These are phyloP conservation scores for Picea abies DNA, from an alignment of 83 land plant genomes.

Conservation along the genomic window DNA sequence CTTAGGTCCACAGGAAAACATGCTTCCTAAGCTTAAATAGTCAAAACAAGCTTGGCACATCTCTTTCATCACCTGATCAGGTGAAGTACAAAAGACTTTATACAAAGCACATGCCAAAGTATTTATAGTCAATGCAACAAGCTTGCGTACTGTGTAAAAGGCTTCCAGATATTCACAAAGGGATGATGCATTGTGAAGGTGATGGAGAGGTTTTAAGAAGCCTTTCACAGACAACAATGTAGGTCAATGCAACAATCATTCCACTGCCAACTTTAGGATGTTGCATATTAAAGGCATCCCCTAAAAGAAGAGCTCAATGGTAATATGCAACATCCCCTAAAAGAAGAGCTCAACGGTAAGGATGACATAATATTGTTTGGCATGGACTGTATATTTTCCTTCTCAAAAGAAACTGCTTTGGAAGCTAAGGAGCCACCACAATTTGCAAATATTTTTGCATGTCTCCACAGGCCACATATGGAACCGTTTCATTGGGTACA, in stretches of 20 bases:
- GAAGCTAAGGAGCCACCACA: constrained; percentile 75
- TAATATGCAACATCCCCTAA: too few species aligned
- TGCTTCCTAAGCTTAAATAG: constrained; percentile 81
- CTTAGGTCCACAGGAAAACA: constrained; percentile 73
- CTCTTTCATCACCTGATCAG: constrained; percentile 73
- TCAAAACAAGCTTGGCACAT: constrained; percentile 91
- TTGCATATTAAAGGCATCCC: constrained; percentile 93
- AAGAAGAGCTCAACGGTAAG: constrained; percentile 75
- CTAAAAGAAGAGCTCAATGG: too few species aligned
- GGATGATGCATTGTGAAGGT: constrained; percentile 50
- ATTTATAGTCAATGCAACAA: constrained; percentile 77
- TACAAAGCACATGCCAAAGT: constrained; percentile 78
- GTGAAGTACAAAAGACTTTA: constrained; percentile 75
- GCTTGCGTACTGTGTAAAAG: constrained; percentile 87
- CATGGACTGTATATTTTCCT: constrained; percentile 65
- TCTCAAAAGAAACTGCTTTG: constrained; percentile 51
- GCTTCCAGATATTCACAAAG: constrained; percentile 70
- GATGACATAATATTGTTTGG: constrained; percentile 92
- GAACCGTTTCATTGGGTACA: constrained; percentile 63
- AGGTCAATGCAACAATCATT: constrained; percentile 85
- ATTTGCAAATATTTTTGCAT: constrained; percentile 67
- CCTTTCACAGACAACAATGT: constrained; percentile 57
- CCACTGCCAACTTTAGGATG: constrained; percentile 93
- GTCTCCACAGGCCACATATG: constrained; percentile 73
- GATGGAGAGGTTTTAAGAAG: constrained; percentile 60